phyloP scores from a whole-genome alignment of 2,329 filamentous ascomycete genomes.

The Colletotrichum limetticola region DNA sequence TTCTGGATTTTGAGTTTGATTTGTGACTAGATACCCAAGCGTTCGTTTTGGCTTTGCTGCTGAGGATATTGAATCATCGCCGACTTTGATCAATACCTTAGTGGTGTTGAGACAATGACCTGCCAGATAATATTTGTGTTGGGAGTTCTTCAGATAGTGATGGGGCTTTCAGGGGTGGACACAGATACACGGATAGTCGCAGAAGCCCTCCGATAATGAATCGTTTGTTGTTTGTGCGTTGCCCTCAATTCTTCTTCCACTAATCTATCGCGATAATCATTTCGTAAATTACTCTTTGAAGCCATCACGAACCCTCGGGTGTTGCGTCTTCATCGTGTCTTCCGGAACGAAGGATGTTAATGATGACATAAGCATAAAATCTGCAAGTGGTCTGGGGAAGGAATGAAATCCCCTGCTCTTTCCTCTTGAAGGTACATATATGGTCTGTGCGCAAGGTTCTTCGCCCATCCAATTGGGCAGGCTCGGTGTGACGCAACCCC shows the following conservation, averaged over 20 bases:
- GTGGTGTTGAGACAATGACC: neutral
- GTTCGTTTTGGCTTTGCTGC: neutral
- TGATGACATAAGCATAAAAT: neutral
- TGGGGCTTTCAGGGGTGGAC: neutral
- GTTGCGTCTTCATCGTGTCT: neutral
- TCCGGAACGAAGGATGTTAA: neutral
- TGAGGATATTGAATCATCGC: neutral
- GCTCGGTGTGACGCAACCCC: neutral
- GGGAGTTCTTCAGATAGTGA: neutral
- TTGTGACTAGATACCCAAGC: neutral
- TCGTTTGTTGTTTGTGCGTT: neutral
- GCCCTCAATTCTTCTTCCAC: too few species aligned
- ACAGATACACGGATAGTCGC: neutral
- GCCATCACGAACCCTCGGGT: neutral
- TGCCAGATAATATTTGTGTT: neutral
- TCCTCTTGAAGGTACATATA: too few species aligned
- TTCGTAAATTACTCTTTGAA: neutral
- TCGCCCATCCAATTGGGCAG: neutral
- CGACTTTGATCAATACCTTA: neutral
- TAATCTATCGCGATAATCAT: too few species aligned
- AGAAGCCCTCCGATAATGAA: neutral
- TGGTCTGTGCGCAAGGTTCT: neutral
- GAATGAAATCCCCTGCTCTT: neutral
- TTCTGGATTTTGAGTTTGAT: neutral
- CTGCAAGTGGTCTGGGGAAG: neutral